These are phyloP conservation scores for Mercurialis annua DNA, from an alignment of 345 rosid species.

Conservation along the genomic window DNA sequence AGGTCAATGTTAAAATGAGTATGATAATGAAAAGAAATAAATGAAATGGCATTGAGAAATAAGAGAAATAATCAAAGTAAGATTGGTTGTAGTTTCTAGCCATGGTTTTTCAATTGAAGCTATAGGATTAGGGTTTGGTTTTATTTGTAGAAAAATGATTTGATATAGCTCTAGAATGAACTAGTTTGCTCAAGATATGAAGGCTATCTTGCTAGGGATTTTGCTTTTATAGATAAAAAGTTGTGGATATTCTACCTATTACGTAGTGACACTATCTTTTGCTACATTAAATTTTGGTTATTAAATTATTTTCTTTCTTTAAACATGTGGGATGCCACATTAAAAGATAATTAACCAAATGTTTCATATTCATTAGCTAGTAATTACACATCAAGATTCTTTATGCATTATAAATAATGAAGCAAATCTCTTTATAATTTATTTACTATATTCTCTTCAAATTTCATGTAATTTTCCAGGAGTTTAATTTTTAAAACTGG, in stretches of 20 bases:
- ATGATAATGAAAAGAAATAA: conserved; percentile 38
- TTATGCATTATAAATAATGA: too few relatives aligned
- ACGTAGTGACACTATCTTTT: background rate
- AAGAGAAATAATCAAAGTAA: conserved; percentile 31
- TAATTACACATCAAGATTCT: too few relatives aligned
- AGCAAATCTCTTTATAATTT: too few relatives aligned
- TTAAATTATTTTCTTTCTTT: too few relatives aligned
- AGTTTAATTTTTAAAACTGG: too few relatives aligned
- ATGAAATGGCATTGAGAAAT: conserved; percentile 38
- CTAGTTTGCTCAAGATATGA: conserved; percentile 4
- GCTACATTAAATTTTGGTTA: too few relatives aligned
- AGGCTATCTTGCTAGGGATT: background rate
- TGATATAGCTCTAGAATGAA: background rate
- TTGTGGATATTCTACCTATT: background rate
- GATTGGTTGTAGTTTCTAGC: conserved; percentile 11
- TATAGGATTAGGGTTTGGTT: background rate
- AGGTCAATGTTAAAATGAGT: conserved; percentile 30
- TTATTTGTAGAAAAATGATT: too few relatives aligned
- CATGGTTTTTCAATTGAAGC: background rate
- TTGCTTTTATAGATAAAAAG: conserved; percentile 1
- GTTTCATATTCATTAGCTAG: too few relatives aligned
- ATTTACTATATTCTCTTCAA: too few relatives aligned
- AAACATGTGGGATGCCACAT: too few relatives aligned
- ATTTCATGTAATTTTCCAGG: too few relatives aligned
- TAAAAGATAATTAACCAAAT: too few relatives aligned